Conservation (phyloP, 2,329 filamentous ascomycete species). For the Calonectria fujianensis region DNA sequence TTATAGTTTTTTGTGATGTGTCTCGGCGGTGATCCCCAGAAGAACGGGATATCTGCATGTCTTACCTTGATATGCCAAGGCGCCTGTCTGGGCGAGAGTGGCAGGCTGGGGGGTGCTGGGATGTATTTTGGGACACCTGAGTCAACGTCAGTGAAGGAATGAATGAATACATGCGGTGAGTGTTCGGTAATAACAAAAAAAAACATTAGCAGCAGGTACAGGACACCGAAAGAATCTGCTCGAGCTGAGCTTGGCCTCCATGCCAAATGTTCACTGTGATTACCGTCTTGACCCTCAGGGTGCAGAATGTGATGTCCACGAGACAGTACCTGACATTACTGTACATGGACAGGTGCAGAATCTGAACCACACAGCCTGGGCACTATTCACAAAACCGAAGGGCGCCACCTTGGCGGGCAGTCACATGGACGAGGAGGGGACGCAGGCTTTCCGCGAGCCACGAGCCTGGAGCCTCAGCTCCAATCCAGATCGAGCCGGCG, state of each 20-base stretch:
- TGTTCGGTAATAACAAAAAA: not conserved
- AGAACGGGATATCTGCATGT: slow-evolving; percentile 41
- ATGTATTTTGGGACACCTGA: slow-evolving; percentile 40
- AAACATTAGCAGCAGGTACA: no score
- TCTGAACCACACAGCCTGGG: slow-evolving; percentile 6
- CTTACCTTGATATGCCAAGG: slow-evolving; percentile 38
- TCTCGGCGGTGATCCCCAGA: slow-evolving; percentile 45
- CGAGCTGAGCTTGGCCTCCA: not conserved
- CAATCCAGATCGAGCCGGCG: slow-evolving; percentile 20
- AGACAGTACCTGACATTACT: slow-evolving; percentile 16
- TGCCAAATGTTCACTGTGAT: not conserved
- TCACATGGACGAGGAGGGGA: slow-evolving; percentile 34
- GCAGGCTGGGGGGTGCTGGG: slow-evolving; percentile 19
- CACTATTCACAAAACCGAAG: slow-evolving; percentile 23
- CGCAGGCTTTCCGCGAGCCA: slow-evolving; percentile 31
- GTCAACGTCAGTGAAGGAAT: slow-evolving; percentile 46
- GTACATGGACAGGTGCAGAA: slow-evolving; percentile 23
- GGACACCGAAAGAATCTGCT: not conserved
- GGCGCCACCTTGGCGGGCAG: slow-evolving; percentile 31
- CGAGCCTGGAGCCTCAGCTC: slow-evolving; percentile 40
- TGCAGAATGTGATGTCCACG: slow-evolving; percentile 4
- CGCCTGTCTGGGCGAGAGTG: slow-evolving; percentile 27
- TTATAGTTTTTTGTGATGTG: slow-evolving; percentile 36
- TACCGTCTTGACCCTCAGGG: no score
- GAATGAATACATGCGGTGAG: slow-evolving; percentile 20